A percentile compares a stretch with the other conserved stretches of the same genome.
phyloP scores from a whole-genome alignment of 345 rosid species.

The Eucalyptus polybractea region DNA sequence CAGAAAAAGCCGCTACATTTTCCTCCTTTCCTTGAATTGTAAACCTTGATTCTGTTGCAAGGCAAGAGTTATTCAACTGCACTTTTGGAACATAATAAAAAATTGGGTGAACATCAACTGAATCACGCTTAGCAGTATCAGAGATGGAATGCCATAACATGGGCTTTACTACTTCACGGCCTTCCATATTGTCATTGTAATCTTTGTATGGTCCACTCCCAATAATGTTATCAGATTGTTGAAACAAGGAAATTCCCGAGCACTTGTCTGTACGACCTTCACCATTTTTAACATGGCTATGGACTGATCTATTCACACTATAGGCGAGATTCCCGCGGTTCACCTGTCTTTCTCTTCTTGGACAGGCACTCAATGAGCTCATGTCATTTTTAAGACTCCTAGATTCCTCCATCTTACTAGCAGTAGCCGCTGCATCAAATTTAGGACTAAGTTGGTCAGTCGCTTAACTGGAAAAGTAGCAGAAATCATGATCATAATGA shows the following conservation, averaged over 20 bases:
- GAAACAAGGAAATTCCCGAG: not conserved
- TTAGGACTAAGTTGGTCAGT: not conserved
- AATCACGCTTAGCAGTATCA: constrained; percentile 1
- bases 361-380: not conserved
- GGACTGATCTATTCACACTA: not conserved
- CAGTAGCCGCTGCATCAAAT: constrained; percentile 14
- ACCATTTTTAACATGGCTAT: not conserved
- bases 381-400: constrained; percentile 3
- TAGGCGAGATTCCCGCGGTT: not conserved
- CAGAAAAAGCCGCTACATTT: not conserved
- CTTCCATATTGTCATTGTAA: not conserved
- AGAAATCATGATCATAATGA: not conserved
- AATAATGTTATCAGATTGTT: not conserved
- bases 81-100: constrained; percentile 1
- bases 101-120: not conserved
- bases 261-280: not conserved
- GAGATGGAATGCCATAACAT: not conserved
- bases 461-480: not conserved
- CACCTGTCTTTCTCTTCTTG: constrained; percentile 8
- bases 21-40: constrained; percentile 8
- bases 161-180: not conserved
- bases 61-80: not conserved
- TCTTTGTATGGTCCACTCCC: constrained; percentile 1
- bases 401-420: constrained; percentile 5
- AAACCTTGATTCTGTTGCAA: constrained; percentile 1